A percentile compares a stretch with the other conserved stretches of the same genome.
Conservation (phyloP, 768 basidiomycete species). For the Rhizopogon vesiculosus region DNA sequence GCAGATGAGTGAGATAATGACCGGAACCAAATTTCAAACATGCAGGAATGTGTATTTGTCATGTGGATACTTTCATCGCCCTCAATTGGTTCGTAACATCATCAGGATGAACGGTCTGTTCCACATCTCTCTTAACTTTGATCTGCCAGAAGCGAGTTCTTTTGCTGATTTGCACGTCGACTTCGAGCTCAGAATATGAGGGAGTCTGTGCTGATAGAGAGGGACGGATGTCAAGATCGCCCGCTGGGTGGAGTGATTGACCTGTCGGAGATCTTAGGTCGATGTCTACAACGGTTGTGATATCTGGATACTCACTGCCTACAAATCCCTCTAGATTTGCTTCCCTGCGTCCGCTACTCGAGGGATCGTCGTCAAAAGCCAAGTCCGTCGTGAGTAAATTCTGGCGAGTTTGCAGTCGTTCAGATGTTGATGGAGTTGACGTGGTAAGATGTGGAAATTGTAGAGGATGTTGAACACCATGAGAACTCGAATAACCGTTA, state of each 20-base stretch:
- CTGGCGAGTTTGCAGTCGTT: not conserved
- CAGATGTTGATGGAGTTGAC: not conserved
- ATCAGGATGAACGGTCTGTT: constrained; percentile 32
- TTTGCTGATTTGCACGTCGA: constrained; percentile 36
- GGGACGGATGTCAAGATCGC: constrained; percentile 1
- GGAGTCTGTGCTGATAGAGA: not conserved
- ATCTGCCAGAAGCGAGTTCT: constrained; percentile 37
- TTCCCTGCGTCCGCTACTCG: too few relatives aligned
- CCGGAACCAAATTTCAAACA: too few relatives aligned
- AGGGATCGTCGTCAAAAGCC: not conserved
- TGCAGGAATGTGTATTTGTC: not conserved
- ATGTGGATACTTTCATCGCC: constrained; percentile 30
- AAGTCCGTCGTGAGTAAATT: not conserved
- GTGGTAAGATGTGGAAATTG: not conserved
- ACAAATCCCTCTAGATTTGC: not conserved
- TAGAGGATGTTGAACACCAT: not conserved
- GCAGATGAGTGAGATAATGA: too few relatives aligned
- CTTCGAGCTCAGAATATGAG: constrained; percentile 10
- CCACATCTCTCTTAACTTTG: constrained; percentile 21
- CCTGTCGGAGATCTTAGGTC: not conserved
- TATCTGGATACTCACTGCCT: too few relatives aligned
- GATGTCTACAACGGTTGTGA: not conserved
- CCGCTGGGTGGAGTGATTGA: not conserved
- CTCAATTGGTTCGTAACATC: constrained; percentile 43
- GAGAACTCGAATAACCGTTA: not conserved